A percentile compares a stretch with the other conserved stretches of the same genome.
Evolutionary conservation across 1,139 yeast genomes (phyloP).

Genomic region (Taphrina deformans): DNA sequence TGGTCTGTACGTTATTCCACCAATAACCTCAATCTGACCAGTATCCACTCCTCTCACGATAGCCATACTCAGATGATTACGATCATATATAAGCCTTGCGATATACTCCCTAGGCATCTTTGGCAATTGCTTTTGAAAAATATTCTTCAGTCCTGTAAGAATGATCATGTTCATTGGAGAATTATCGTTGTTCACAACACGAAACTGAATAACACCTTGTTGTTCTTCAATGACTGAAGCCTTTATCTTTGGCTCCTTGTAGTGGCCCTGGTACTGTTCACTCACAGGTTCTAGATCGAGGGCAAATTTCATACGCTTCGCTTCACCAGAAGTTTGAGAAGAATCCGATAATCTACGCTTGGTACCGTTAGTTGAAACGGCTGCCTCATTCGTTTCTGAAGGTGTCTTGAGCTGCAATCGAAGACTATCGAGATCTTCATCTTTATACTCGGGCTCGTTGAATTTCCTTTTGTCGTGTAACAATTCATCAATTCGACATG

Average conservation of each 20-base stretch:
- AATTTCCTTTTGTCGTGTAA: slow-evolving; percentile 31
- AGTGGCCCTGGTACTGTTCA: background rate
- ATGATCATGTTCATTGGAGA: slow-evolving; percentile 84
- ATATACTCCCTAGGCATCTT: slow-evolving; percentile 98
- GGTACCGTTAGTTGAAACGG: background rate
- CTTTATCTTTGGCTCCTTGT: slow-evolving; percentile 55
- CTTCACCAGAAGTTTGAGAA: background rate
- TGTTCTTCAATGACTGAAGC: slow-evolving; percentile 92
- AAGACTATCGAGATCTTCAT: slow-evolving; percentile 34
- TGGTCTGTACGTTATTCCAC: slow-evolving; percentile 95
- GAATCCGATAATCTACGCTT: slow-evolving; percentile 5
- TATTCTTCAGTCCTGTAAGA: slow-evolving; percentile 89
- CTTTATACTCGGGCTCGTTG: slow-evolving; percentile 22
- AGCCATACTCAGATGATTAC: slow-evolving; percentile 93
- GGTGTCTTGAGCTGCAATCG: slow-evolving; percentile 12
- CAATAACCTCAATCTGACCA: slow-evolving; percentile 84
- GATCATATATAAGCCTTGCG: slow-evolving; percentile 87
- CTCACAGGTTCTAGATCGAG: slow-evolving; percentile 1
- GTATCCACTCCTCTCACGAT: slow-evolving; percentile 65
- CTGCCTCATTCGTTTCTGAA: background rate
- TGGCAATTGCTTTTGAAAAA: slow-evolving; percentile 94
- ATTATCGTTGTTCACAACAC: slow-evolving; percentile 95
- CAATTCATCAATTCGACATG: slow-evolving; percentile 32
- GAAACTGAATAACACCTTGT: slow-evolving; percentile 85
- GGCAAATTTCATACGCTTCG: slow-evolving; percentile 17